These are phyloP conservation scores for Zancudomyces culisetae DNA, from an alignment of 371 early-diverging fungal species.

Conservation along the genomic window DNA sequence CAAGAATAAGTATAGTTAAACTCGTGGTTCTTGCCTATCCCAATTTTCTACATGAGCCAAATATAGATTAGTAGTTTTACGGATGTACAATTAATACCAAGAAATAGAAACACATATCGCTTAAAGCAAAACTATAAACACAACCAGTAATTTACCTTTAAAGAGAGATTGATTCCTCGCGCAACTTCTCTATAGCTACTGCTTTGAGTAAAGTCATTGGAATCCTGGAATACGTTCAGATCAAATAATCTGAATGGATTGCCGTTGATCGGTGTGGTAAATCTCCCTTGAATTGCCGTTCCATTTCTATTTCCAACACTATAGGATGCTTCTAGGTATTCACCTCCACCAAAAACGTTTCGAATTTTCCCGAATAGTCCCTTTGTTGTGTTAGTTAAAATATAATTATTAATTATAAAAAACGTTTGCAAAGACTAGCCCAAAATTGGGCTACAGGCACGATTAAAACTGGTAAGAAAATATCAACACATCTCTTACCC, in stretches of 20 bases:
- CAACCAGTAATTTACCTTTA: no score
- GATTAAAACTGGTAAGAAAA: no score
- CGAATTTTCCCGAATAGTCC: conserved; percentile 25
- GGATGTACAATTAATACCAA: no score
- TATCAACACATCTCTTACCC: no score
- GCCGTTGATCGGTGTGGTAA: conserved; percentile 22
- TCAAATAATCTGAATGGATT: conserved; percentile 24
- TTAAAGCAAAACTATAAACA: no score
- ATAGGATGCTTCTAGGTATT: conserved; percentile 44
- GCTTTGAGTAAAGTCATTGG: conserved; percentile 7
- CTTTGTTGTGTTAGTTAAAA: no score
- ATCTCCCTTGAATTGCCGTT: conserved; percentile 42
- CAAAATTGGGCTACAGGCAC: no score
- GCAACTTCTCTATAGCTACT: neutral
- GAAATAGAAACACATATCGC: no score
- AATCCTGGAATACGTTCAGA: conserved; percentile 19
- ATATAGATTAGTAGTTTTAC: neutral
- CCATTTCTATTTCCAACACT: conserved; percentile 52
- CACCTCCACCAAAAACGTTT: conserved; percentile 71
- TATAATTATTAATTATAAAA: no score
- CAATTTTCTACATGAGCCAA: neutral
- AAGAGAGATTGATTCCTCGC: neutral
- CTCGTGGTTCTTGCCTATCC: conserved; percentile 28
- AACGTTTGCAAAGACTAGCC: no score
- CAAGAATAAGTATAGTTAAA: conserved; percentile 46